Conservation (phyloP, 73 alveolate genomes). For the Tetrahymena elliotti region DNA sequence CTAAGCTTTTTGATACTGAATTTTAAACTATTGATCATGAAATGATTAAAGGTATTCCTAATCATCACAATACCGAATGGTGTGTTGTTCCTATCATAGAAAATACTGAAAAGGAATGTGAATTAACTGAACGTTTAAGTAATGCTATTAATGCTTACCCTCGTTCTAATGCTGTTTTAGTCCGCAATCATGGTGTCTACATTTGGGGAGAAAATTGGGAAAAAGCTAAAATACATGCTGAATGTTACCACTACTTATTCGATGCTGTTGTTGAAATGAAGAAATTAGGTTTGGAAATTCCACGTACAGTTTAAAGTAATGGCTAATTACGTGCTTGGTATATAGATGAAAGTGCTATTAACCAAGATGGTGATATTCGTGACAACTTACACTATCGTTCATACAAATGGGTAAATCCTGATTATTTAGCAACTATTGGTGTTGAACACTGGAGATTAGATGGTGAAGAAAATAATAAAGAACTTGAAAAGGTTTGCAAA, state of each 20-base stretch:
- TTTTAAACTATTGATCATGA: neutral
- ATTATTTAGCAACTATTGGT: neutral
- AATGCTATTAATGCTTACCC: conserved; percentile 2
- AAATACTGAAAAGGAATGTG: conserved; percentile 9
- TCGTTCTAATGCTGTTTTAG: conserved; percentile 3
- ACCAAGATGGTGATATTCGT: neutral
- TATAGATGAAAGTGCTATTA: neutral
- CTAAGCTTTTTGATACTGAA: neutral
- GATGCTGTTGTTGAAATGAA: conserved; percentile 1
- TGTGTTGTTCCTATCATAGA: neutral
- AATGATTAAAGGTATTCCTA: conserved; percentile 5
- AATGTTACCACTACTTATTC: conserved; percentile 1
- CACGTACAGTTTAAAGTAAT: neutral
- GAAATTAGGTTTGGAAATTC: neutral
- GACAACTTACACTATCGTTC: neutral
- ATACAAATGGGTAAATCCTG: neutral
- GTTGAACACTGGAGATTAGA: neutral
- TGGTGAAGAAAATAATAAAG: neutral
- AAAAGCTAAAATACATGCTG: conserved; percentile 15
- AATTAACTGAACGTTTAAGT: neutral
- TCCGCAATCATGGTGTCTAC: conserved; percentile 10
- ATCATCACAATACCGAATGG: neutral
- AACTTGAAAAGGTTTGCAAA: neutral
- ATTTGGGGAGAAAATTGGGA: conserved; percentile 16
- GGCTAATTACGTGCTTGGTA: neutral